Evolutionary conservation across 352 stramenopile genomes (phyloP).

Genomic region (Phytopythium sindhum): DNA sequence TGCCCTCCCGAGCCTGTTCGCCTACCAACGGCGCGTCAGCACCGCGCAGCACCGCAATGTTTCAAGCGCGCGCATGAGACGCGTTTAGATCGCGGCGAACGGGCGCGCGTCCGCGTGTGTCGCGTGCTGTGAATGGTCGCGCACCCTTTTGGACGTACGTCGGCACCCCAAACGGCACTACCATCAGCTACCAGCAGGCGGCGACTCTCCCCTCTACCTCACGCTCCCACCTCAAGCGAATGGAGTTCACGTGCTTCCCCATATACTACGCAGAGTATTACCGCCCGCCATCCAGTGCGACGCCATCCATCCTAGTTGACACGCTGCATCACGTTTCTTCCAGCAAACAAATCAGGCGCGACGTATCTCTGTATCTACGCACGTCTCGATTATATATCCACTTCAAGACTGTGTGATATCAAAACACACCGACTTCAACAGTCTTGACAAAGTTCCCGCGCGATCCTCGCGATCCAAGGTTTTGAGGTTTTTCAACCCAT

Average conservation of each 20-base stretch:
- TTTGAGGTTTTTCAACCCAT: slow-evolving; percentile 5
- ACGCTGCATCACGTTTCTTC: too few relatives aligned
- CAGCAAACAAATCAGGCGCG: not conserved
- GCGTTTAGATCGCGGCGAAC: not conserved
- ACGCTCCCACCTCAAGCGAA: too few relatives aligned
- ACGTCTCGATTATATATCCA: not conserved
- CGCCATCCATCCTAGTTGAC: too few relatives aligned
- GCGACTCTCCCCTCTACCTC: not conserved
- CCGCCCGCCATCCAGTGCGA: too few relatives aligned
- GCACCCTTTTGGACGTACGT: not conserved
- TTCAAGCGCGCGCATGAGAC: not conserved
- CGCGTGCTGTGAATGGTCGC: not conserved
- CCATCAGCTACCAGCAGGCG: not conserved
- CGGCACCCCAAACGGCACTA: not conserved
- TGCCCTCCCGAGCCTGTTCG: too few relatives aligned
- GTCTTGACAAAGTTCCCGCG: not conserved
- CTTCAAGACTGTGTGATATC: too few relatives aligned
- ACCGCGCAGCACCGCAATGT: not conserved
- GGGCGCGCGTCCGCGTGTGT: not conserved
- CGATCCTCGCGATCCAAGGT: not conserved
- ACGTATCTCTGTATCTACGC: not conserved
- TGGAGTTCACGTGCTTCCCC: too few relatives aligned
- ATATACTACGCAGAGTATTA: too few relatives aligned
- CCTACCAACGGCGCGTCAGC: not conserved
- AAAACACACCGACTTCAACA: not conserved